Evolutionary conservation across 2,329 filamentous ascomycete species (phyloP).

Genomic region (Plectosphaerella sp.): DNA sequence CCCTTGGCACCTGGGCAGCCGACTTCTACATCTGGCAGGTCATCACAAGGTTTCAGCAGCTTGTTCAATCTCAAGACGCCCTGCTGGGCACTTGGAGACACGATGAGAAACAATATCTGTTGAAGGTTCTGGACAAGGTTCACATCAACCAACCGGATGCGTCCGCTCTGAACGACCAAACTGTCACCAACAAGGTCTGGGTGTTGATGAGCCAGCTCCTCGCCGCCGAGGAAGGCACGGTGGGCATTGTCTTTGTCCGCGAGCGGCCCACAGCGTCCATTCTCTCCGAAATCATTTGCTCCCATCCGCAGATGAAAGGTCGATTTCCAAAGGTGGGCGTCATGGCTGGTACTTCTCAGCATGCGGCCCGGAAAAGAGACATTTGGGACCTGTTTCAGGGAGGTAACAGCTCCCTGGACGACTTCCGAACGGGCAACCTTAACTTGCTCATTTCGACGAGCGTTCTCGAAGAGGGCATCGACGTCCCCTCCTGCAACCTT

Average conservation of each 20-base stretch:
- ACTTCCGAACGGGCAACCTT: constrained; percentile 49
- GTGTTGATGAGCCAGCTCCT: constrained; percentile 50
- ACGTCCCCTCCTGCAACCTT: constrained; percentile 60
- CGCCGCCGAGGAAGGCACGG: constrained; percentile 31
- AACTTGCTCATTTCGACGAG: constrained; percentile 60
- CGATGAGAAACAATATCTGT: constrained; percentile 53
- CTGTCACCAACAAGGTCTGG: constrained; percentile 54
- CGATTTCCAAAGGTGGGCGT: constrained; percentile 43
- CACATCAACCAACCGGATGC: constrained; percentile 14
- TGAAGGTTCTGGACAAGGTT: constrained; percentile 36
- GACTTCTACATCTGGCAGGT: constrained; percentile 59
- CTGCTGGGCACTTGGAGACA: constrained; percentile 36
- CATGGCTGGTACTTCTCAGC: constrained; percentile 50
- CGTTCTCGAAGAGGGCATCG: constrained; percentile 65
- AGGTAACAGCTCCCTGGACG: constrained; percentile 21
- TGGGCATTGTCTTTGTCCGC: constrained; percentile 65
- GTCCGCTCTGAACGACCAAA: constrained; percentile 10
- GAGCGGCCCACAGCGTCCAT: constrained; percentile 58
- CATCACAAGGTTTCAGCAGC: constrained; percentile 27
- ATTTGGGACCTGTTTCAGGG: constrained; percentile 31
- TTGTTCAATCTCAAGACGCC: constrained; percentile 14
- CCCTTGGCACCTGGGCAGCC: constrained; percentile 65
- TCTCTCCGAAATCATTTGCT: constrained; percentile 51
- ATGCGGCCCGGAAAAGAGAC: constrained; percentile 28
- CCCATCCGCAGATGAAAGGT: constrained; percentile 40